Base-by-base conservation (phyloP, 352 stramenopile genomes). In the Pythium brassicae region DNA sequence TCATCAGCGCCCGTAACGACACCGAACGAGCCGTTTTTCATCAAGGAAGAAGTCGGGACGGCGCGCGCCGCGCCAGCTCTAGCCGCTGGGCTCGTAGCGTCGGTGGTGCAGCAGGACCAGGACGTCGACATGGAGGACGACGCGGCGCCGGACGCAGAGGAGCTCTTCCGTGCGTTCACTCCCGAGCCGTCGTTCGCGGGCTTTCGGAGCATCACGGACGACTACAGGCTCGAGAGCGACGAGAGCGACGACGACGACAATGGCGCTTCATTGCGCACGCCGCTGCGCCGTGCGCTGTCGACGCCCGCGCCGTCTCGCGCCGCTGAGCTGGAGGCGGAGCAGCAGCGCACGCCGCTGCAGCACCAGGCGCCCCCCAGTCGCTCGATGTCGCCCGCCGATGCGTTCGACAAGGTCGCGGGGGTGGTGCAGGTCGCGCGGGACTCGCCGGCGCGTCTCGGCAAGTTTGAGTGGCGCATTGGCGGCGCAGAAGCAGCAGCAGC, bases 391-490 rank as follows among this genome's bases (percentile, higher is more conserved):
- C 76, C 79, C 14, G 76, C 76, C 6, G 69, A 84, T 50, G 68
- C 77, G 34, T 59, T 90, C 20, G 76, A 90, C 37, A 90, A 90
- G 43, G 72, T 84, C 43, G 55, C 70, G 32, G 62, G 69, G 22
- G 50, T 63, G 1, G 53, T 74, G 14, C 79, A 76, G 42, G 61
- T 66, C 9, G 74, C 62, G 25, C 84, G 81, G 29, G 71, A 70
- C n/a, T 74, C 76, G 15, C 76, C 77, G 17, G 69, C 67, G 12
- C 76, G 77, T 51, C 67, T 90, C 34, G 81, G 81, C 55, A 86
- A 83, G 59, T 66, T 90, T 19, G 69, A 80, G 40, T 80, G 74
- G 48, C 82, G 72, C 17, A 74, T 87, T 53, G 53, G 59, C 12
- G 39, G 14, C 12, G 9, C 45, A 27, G 15, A 52, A 50, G 3